Conservation (phyloP, 345 rosid species). For the Eutrema heterophyllum region DNA sequence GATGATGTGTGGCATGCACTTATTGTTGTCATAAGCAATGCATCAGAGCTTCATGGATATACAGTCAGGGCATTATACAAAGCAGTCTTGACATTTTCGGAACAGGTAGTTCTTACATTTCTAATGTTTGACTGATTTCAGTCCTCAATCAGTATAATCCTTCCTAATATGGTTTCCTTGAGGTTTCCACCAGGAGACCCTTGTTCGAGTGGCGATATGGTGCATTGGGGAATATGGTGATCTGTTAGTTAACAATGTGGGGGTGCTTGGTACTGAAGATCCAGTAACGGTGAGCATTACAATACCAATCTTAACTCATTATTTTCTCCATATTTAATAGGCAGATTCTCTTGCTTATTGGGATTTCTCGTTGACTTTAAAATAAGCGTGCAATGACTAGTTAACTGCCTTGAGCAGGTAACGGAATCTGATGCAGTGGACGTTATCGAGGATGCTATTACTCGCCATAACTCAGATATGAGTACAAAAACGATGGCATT, state of each 20-base stretch:
- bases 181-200: conserved; percentile 63
- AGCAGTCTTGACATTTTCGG: conserved; percentile 68
- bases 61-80: conserved; percentile 79
- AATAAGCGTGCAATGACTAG: conserved; percentile 13
- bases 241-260: conserved; percentile 77
- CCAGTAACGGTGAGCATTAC: conserved; percentile 71
- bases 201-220: conserved; percentile 96
- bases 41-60: conserved; percentile 95
- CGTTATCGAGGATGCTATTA: conserved; percentile 64
- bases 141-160: conserved; percentile 1
- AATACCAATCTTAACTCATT: not conserved
- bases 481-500: conserved; percentile 90
- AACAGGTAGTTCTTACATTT: conserved; percentile 61
- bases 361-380: not conserved
- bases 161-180: conserved; percentile 19
- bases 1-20: conserved; percentile 99
- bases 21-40: conserved; percentile 90
- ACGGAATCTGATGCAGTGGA: conserved; percentile 92
- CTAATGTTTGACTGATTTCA: conserved; percentile 8
- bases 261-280: conserved; percentile 86
- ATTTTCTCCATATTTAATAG: not conserved
- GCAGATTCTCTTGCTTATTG: not conserved
- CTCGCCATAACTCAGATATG: conserved; percentile 64
- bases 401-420: conserved; percentile 53
- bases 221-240: conserved; percentile 99